phyloP scores from a whole-genome alignment of 805 yeast genomes.

The Cyberlindnera suaveolens region DNA sequence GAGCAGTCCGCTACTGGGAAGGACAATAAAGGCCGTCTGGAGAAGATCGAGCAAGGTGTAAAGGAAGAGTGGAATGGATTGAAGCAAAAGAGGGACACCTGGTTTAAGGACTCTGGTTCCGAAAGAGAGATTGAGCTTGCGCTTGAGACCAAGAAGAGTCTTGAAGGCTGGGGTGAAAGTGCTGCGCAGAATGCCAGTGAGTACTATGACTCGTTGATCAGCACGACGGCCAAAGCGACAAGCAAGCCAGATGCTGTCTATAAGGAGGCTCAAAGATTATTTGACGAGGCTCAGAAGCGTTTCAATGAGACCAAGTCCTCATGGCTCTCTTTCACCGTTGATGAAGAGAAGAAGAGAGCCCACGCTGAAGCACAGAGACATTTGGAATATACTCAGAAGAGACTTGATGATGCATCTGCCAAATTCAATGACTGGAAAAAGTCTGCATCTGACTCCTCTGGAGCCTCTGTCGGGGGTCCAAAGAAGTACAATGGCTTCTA shows the following conservation, averaged over 20 bases:
- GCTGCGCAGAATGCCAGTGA: conserved; percentile 27
- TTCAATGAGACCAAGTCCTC: conserved; percentile 29
- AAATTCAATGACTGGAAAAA: conserved; percentile 15
- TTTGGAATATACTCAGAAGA: conserved; percentile 18
- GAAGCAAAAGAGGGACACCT: conserved; percentile 12
- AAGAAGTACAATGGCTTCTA: conserved; percentile 14
- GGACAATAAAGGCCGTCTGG: conserved; percentile 12
- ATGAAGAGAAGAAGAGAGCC: conserved; percentile 16
- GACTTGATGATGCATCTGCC: conserved; percentile 14
- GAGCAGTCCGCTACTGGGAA: conserved; percentile 12
- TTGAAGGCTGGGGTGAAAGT: conserved; percentile 42
- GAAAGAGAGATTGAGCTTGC: conserved; percentile 26
- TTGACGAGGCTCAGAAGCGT: conserved; percentile 29
- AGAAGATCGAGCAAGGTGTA: conserved; percentile 11
- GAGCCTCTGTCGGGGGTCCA: conserved; percentile 3
- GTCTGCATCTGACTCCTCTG: conserved; percentile 11
- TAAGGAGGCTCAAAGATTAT: conserved; percentile 27
- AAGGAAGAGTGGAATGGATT: conserved; percentile 14
- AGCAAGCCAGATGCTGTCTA: conserved; percentile 11
- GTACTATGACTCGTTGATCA: conserved; percentile 19
- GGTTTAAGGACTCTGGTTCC: conserved; percentile 4
- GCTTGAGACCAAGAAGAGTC: conserved; percentile 27
- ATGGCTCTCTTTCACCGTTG: conserved; percentile 23
- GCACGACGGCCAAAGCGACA: conserved; percentile 4
- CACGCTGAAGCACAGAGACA: conserved; percentile 25